Base-by-base conservation (phyloP, 352 stramenopile species). In the Globisporangium spinosum region DNA sequence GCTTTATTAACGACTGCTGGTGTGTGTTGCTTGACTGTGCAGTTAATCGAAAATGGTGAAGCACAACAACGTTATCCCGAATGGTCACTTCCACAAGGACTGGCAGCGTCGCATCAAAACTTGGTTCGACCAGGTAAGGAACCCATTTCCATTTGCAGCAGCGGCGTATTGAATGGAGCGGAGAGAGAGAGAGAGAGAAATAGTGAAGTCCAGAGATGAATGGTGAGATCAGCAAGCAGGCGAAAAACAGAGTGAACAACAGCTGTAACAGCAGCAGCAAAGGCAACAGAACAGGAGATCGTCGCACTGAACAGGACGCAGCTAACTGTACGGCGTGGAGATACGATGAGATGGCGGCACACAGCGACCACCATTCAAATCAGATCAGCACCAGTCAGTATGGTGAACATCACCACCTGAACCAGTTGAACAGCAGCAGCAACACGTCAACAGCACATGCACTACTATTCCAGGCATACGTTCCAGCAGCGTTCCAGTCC, bases 61-160 rank as follows among this genome's bases (percentile, higher is more conserved):
- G 92, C 98, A 99, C 89, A 99, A 99, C 88, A 99, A 99, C 87
- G 92, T 99, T 78, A 96, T 99, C 85, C 97, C 97, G 65, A 99
- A 99, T 86, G 95, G 96, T 73, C 98, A 99, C 85, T 99, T 99
- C 93, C 93, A 99, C 87, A 99, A 99, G 92, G 98, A 99, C 85
- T 99, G 98, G 94, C 85, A 98, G 82, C 81, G 93, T 79, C 91
- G 95, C 83, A 98, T 98, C 67, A 98, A 98, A 81, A 98, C 96
- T 69, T 98, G 90, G 90, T 98, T 99, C 77, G 83, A 97, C 87
- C 92, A 98, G 89, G 90, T 96, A 90, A 72, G 83, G 56, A 51
- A 58, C 6, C 34, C 29, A 58, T 13, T 45, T 45, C 13, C 12
- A 12, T 47, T 17, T 38, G 7, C 23, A 61, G 22, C 15, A 45